A percentile compares a stretch with the other conserved stretches of the same genome.
Evolutionary conservation across 495 filamentous ascomycete genomes (phyloP).

Genomic region (Tuber umbilicatum): DNA sequence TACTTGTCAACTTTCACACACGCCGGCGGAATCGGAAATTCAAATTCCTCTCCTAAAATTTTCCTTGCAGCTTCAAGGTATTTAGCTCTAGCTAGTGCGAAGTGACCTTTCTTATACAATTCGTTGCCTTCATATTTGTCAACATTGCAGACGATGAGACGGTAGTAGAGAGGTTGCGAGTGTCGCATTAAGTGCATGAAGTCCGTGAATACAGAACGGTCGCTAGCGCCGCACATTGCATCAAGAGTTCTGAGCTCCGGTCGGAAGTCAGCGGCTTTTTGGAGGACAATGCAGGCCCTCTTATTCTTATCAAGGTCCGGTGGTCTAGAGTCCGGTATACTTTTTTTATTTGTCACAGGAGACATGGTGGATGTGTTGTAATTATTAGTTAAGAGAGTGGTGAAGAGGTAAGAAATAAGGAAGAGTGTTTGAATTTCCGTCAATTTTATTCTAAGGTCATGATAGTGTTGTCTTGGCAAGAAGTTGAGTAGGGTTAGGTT

Average conservation of each 20-base stretch:
- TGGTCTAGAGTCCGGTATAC: not conserved
- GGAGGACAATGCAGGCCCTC: not conserved
- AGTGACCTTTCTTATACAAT: constrained; percentile 26
- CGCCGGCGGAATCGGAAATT: constrained; percentile 19
- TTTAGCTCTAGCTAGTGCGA: constrained; percentile 23
- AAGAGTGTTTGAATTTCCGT: not conserved
- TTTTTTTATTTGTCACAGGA: not conserved
- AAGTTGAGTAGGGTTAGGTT: not conserved
- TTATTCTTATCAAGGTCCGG: not conserved
- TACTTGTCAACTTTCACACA: constrained; percentile 15
- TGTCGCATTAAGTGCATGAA: constrained; percentile 24
- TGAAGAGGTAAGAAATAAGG: not conserved
- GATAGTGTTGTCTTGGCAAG: not conserved
- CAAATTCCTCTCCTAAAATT: constrained; percentile 27
- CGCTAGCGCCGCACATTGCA: constrained; percentile 2
- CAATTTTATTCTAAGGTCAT: not conserved
- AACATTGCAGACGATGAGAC: constrained; percentile 28
- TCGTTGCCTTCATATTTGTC: constrained; percentile 32
- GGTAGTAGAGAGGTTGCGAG: constrained; percentile 30
- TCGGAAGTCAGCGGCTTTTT: constrained; percentile 26
- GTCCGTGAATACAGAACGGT: constrained; percentile 14
- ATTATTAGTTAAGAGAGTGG: not conserved
- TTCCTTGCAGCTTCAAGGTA: constrained; percentile 25
- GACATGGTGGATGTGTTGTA: not conserved
- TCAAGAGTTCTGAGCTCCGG: constrained; percentile 25